Base-by-base conservation (phyloP, 2,329 filamentous ascomycete species). In the Sporothrix pseudoabietina region DNA sequence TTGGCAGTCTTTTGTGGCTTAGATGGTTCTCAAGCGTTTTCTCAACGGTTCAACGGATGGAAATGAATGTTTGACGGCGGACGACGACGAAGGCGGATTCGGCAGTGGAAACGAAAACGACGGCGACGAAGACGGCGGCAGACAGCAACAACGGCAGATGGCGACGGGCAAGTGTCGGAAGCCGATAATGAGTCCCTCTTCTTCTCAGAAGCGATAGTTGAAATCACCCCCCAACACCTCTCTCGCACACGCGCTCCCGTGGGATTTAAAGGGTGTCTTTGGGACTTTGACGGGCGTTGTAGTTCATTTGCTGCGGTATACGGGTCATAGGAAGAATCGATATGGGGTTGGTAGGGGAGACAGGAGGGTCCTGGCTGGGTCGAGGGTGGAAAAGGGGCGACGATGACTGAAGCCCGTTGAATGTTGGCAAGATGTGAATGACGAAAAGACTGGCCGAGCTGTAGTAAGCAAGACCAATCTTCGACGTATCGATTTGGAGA, bases 261-360 rank as follows among this genome's bases (percentile, higher is more conserved):
- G 85, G 85, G 86, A 83, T 88, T 91, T 88, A 91, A 90, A 91
- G 89, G 86, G 88, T 90, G 88, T 86, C 87, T 85, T 83, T 83
- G 83, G 85, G 85, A 85, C 85, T 85, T 76, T 83, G 80, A 76
- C 81, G 79, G 77, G 80, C 81, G 83, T 80, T 83, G 81, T 80
- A 84, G 84, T 82, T 85, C 85, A 87, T 87, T 87, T 83, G 85
- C 84, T 83, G 81, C 80, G 81, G 77, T 84, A 81, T 81, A 80
- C 79, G 86, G 82, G 83, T 89, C 88, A 90, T 90, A 82, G 84
- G 83, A 84, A 79, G 77, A 79, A 79, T 81, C 79, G 81, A 79
- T 76, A 78, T 73, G 79, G 78, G 72, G 72, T 57, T 74, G n/a
- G 14, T 22, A 8, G 39, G 32, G 66, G 70, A 68, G 30, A 57